phyloP scores from a whole-genome alignment of 805 yeast genomes.

The Komagataella populi region DNA sequence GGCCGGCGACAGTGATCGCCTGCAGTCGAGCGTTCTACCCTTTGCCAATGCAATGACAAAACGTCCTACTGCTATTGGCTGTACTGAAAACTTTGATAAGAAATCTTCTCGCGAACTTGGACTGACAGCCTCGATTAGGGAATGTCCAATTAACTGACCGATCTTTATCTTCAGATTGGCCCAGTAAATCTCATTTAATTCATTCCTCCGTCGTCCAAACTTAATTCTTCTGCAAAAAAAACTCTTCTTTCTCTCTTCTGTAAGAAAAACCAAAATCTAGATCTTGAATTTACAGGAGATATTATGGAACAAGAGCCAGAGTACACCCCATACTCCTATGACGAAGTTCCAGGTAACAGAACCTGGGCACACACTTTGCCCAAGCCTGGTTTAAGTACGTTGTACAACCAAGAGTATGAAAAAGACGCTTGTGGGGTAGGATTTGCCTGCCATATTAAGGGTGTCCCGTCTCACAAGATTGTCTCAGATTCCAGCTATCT shows the following conservation, averaged over 20 bases:
- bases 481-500: constrained; percentile 80
- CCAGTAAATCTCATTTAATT: not conserved
- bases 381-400: constrained; percentile 50
- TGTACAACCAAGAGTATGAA: constrained; percentile 87
- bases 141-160: not conserved
- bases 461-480: constrained; percentile 76
- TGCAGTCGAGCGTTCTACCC: not conserved
- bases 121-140: not conserved
- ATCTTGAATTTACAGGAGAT: not conserved
- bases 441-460: constrained; percentile 89
- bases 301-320: not conserved
- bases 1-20: not conserved
- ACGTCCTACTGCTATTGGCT: not conserved
- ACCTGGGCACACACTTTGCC: constrained; percentile 94
- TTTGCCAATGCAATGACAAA: not conserved
- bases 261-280: not conserved
- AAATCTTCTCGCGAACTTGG: not conserved
- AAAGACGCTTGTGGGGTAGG: constrained; percentile 99
- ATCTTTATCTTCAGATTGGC: not conserved
- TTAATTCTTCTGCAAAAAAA: not conserved
- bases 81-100: not conserved
- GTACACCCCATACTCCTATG: constrained; percentile 34
- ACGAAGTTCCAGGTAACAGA: constrained; percentile 62
- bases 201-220: not conserved
- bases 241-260: not conserved